Base-by-base conservation (phyloP, 2,329 filamentous ascomycete genomes). In the Aspergillus quadrilineatus region DNA sequence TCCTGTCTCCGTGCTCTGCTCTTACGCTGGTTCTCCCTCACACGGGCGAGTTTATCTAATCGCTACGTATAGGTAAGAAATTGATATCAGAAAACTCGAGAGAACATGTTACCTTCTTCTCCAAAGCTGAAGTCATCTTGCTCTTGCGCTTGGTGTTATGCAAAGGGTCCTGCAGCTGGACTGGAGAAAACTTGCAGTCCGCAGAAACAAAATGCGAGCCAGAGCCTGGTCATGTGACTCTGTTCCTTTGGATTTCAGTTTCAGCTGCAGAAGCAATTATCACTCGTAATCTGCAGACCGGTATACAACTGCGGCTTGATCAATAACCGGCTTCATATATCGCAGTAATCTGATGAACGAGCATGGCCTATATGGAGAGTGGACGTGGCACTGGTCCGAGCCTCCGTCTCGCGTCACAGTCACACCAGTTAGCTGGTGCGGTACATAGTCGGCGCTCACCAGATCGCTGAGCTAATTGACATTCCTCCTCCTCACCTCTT, bases 21-120 rank as follows among this genome's bases (percentile, higher is more conserved):
- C 44, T 67, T 73, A 34, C 73, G 72, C 52, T 75, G 73, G 34
- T 74, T 75, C 30, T 74, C 72, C 15, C 73, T 62, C 30, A 75
- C 64, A 28, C 72, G 69, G 46, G 83, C 81, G 34, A 71, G 66
- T 55, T 67, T 66, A 30, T 69, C 65, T 32, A 59, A 46, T 48
- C 66, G 63, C 67, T 74, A 43, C 2, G n/a, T 6, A 22, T 22
- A 14, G 28, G 50, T 53, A n/a, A 53, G 50, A 46, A 15, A 26
- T 2, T 42, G 15, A 17, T n/a, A 17, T 22, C 37, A n/a, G 14
- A 6, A 14, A 22, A 9, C 29, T 36, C 7, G 30, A 8, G 32
- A 26, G n/a, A 42, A 22, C 7, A 6, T 14, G 5, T 8, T 39
- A 53, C 50, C 50, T 53, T 53, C 22, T 46, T 37, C 1, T 53